Evolutionary conservation across 2,329 filamentous ascomycete genomes (phyloP), one percentile per base, ranked within the genome.

Genomic region (Verticillium alfalfae): DNA sequence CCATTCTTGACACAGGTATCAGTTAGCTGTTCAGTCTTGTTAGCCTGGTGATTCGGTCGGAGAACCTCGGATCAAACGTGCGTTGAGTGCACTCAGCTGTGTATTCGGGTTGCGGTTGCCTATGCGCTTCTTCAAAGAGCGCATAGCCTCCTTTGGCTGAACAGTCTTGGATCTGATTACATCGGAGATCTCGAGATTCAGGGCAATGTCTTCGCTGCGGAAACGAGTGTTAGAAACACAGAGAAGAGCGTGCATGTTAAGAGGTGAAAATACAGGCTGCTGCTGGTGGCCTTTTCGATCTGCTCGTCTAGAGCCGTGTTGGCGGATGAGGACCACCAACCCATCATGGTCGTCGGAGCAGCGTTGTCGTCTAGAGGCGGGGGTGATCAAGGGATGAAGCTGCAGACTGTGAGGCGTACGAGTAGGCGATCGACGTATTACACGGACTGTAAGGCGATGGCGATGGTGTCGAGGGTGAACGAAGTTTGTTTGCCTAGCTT

Each of bases 1-100:
- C 95, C 95, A 81, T 99, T 99, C 80, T 99, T 99, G 64, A 98
- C 93, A 73, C 95, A 99, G 1, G 95, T 98, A 79, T 99, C 95
- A 67, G 93, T 97, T 70, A 99, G 89, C 92, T 87, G 86, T 89
- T 62, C 34, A 36, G 34, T 31, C 45, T 60, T 39, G 58, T 60
- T 39, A 60, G 58, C 45, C 37, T 15, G 12, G n/a, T 10, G 31
- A 26, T 2, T 16, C 15, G 26, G 34, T 22, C 10, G 18, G 41
- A 37, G 18, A 16, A 16, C 22, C 58, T 8, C 2, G 15, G 12
- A 37, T 55, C 37, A 39, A 31, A 65, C 79, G 63, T 82, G 95
- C 92, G 76, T 95, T 96, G 61, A 99, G 79, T n/a, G 95, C 91
- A 69, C 93, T 95, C 39, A 99, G 82, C 79, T 99, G 95, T 39